Percentiles rank a stretch among this genome's conserved stretches.
Evolutionary conservation across 2,329 filamentous ascomycete species (phyloP).

Genomic region (Aspergillus vadensis): DNA sequence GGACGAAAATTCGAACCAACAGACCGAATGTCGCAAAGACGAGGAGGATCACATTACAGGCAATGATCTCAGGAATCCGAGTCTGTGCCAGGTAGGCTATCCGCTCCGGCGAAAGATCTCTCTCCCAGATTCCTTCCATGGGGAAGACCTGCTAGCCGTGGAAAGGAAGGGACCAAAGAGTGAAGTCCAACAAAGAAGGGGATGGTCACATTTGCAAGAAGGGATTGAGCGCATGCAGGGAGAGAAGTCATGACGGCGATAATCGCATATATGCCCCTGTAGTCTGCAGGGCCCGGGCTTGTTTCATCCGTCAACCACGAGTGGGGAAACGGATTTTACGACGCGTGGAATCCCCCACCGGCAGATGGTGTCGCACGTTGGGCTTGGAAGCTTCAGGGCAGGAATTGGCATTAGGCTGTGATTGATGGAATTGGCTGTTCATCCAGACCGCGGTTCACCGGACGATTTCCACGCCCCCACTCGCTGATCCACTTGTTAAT

Average conservation of each 20-base stretch:
- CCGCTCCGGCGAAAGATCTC: constrained; percentile 14
- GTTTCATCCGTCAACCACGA: constrained; percentile 12
- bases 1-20: constrained; percentile 21
- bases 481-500: not conserved
- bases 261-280: constrained; percentile 4
- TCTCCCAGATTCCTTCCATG: constrained; percentile 16
- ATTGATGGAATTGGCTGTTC: not conserved
- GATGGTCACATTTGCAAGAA: constrained; percentile 4
- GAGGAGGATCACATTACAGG: constrained; percentile 20
- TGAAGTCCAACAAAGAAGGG: not conserved
- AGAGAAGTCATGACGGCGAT: not conserved
- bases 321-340: constrained; percentile 4
- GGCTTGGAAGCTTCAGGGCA: not conserved
- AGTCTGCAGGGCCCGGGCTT: constrained; percentile 1
- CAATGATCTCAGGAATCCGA: constrained; percentile 16
- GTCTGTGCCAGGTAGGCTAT: constrained; percentile 14
- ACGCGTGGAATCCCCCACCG: constrained; percentile 7
- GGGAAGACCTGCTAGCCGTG: constrained; percentile 12
- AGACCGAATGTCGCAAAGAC: constrained; percentile 11
- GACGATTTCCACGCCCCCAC: constrained; percentile 2
- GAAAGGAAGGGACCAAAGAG: not conserved
- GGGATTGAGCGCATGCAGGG: not conserved
- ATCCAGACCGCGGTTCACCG: constrained; percentile 4
- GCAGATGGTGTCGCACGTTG: not conserved
- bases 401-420: not conserved